phyloP scores from a whole-genome alignment of 1,284 basidiomycete genomes.

The Cystobasidium sp. region DNA sequence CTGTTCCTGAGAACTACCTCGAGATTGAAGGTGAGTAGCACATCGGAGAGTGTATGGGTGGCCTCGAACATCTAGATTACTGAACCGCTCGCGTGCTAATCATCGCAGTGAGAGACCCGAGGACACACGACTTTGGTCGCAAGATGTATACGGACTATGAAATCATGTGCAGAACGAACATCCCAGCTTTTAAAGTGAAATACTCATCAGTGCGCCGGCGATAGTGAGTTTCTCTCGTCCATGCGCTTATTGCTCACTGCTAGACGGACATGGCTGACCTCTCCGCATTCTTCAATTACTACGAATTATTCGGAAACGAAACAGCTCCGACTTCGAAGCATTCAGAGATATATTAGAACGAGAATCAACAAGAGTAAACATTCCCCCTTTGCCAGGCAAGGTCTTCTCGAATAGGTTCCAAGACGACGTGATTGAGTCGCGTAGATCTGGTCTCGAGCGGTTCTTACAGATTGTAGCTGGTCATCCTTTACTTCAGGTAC shows the following conservation, averaged over 20 bases:
- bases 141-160: conserved; percentile 99
- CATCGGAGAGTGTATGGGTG: no score
- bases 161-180: conserved; percentile 97
- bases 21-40: conserved; percentile 73
- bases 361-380: conserved; percentile 95
- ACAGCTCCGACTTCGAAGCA: conserved; percentile 89
- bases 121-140: conserved; percentile 92
- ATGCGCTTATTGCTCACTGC: background rate
- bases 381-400: conserved; percentile 94
- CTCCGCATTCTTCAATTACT: background rate
- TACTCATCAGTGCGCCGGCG: conserved; percentile 92
- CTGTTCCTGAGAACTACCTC: conserved; percentile 80
- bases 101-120: conserved; percentile 77
- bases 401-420: conserved; percentile 69
- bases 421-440: conserved; percentile 91
- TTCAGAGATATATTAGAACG: conserved; percentile 98
- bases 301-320: no score
- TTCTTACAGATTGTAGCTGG: conserved; percentile 97
- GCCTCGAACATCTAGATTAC: background rate
- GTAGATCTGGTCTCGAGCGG: conserved; percentile 90
- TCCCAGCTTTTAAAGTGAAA: conserved; percentile 95
- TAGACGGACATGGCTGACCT: background rate
- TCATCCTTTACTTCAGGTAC: conserved; percentile 90
- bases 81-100: background rate
- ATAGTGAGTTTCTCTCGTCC: conserved; percentile 60